Evolutionary conservation across 305 asterid species (phyloP).

Genomic region (Fraxinus ornus): DNA sequence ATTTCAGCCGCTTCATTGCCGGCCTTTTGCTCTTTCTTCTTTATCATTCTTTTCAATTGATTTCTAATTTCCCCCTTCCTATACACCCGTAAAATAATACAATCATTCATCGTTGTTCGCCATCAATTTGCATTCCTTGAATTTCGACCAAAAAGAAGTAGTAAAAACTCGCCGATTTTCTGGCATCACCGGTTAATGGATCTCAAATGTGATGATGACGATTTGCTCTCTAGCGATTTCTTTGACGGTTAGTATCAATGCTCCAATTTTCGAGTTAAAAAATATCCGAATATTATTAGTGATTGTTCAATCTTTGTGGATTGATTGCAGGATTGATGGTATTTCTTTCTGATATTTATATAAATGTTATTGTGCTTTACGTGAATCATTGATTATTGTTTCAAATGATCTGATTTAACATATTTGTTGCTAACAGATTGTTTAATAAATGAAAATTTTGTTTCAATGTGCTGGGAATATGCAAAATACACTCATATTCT

Average conservation of each 20-base stretch:
- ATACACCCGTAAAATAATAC: constrained; percentile 59
- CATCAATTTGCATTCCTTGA: constrained; percentile 5
- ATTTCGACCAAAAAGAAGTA: constrained; percentile 4
- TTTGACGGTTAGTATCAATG: constrained; percentile 47
- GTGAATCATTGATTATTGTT: background rate
- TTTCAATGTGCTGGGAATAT: background rate
- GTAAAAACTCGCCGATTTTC: background rate
- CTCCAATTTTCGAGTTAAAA: background rate
- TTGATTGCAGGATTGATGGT: background rate
- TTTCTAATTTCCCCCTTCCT: constrained; percentile 69
- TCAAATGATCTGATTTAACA: background rate
- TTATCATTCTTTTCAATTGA: constrained; percentile 59
- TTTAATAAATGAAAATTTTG: background rate
- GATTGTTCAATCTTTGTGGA: background rate
- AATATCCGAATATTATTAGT: background rate
- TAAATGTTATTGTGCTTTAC: background rate
- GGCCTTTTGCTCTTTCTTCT: constrained; percentile 80
- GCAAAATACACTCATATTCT: background rate
- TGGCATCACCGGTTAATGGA: constrained; percentile 46
- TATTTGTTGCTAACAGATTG: background rate
- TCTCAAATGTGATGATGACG: constrained; percentile 40
- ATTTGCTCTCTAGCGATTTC: constrained; percentile 38
- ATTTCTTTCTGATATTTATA: background rate
- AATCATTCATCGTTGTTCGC: constrained; percentile 1
- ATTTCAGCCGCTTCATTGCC: constrained; percentile 84